Percentiles rank a stretch among this genome's conserved stretches.
Evolutionary conservation across 352 stramenopile genomes (phyloP).

Genomic region (Globisporangium splendens): DNA sequence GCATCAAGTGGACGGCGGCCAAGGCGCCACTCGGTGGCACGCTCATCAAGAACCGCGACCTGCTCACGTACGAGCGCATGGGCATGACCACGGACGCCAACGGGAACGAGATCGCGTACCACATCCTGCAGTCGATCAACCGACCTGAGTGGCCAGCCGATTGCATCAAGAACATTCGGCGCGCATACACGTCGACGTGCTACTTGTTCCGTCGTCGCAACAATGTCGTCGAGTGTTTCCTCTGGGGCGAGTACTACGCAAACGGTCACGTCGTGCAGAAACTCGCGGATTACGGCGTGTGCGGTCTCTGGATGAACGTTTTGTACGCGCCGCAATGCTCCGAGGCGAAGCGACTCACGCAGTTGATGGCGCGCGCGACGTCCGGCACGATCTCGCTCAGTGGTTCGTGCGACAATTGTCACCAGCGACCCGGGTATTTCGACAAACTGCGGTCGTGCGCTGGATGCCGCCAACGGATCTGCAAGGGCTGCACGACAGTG

Average conservation of each 20-base stretch:
- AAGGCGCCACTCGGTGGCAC: slow-evolving; percentile 24
- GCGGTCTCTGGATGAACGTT: slow-evolving; percentile 22
- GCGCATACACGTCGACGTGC: slow-evolving; percentile 36
- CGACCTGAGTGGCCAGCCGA: slow-evolving; percentile 16
- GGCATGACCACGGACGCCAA: slow-evolving; percentile 8
- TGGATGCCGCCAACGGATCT: slow-evolving; percentile 39
- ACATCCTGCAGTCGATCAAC: slow-evolving; percentile 21
- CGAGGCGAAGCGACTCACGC: slow-evolving; percentile 11
- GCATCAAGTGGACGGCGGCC: slow-evolving; percentile 40
- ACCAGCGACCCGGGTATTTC: slow-evolving; percentile 22
- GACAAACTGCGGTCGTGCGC: slow-evolving; percentile 26
- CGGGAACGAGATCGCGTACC: slow-evolving; percentile 17
- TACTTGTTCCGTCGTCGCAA: slow-evolving; percentile 35
- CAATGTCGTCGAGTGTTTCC: slow-evolving; percentile 38
- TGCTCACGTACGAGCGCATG: slow-evolving; percentile 24
- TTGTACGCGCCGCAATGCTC: slow-evolving; percentile 13
- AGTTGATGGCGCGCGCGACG: slow-evolving; percentile 13
- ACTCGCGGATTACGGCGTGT: slow-evolving; percentile 17
- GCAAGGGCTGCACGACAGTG: slow-evolving; percentile 25
- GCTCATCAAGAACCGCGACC: slow-evolving; percentile 22
- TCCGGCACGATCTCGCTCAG: slow-evolving; percentile 6
- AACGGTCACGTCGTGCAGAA: slow-evolving; percentile 19
- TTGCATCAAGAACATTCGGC: slow-evolving; percentile 25
- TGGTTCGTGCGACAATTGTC: slow-evolving; percentile 28
- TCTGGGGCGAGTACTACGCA: slow-evolving; percentile 31